A percentile compares a stretch with the other conserved stretches of the same genome.
Evolutionary conservation across 805 yeast genomes (phyloP).

Genomic region (Alloascoidea hylecoeti): DNA sequence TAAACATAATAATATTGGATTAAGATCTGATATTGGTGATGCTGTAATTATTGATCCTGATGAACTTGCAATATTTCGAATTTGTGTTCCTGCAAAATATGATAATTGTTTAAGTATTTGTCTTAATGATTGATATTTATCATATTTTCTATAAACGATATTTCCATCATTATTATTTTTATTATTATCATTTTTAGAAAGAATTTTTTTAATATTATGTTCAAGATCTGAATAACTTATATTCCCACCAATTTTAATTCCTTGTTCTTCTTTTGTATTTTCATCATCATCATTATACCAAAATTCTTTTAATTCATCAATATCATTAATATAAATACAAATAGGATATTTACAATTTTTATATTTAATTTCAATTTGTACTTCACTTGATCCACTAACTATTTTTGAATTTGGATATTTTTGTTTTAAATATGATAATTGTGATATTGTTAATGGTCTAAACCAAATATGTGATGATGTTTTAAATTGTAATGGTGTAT

Average conservation of each 20-base stretch:
- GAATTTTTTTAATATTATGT: slow-evolving; percentile 18
- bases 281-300: slow-evolving; percentile 24
- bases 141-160: slow-evolving; percentile 10
- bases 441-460: slow-evolving; percentile 25
- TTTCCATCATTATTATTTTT: slow-evolving; percentile 4
- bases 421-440: slow-evolving; percentile 20
- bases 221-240: slow-evolving; percentile 25
- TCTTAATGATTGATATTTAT: slow-evolving; percentile 19
- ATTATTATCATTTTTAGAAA: slow-evolving; percentile 8
- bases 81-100: slow-evolving; percentile 33
- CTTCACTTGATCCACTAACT: slow-evolving; percentile 33
- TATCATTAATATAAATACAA: slow-evolving; percentile 26
- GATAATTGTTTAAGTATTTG: slow-evolving; percentile 27
- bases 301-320: slow-evolving; percentile 21
- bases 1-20: slow-evolving; percentile 28
- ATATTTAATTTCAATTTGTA: slow-evolving; percentile 30
- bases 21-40: slow-evolving; percentile 32
- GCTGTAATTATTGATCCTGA: slow-evolving; percentile 37
- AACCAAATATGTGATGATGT: slow-evolving; percentile 26
- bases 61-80: slow-evolving; percentile 33
- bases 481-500: slow-evolving; percentile 20
- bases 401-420: slow-evolving; percentile 23
- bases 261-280: slow-evolving; percentile 23
- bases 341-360: slow-evolving; percentile 25
- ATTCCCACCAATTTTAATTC: slow-evolving; percentile 28